These are phyloP conservation scores for Xylaria venustula DNA, from an alignment of 495 filamentous ascomycete species.

Conservation along the genomic window DNA sequence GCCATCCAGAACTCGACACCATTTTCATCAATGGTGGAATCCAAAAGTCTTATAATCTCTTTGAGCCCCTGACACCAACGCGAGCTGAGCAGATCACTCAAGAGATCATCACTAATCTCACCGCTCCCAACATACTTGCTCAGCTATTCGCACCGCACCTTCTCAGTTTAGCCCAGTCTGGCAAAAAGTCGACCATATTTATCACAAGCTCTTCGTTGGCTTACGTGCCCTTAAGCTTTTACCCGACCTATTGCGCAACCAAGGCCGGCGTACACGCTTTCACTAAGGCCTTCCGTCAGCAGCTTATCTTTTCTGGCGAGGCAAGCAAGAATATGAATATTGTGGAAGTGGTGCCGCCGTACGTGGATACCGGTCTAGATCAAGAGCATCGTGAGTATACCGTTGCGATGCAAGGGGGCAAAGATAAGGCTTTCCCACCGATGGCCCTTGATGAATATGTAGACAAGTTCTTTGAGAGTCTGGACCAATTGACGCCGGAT, in stretches of 20 bases:
- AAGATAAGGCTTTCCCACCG: slow-evolving; percentile 23
- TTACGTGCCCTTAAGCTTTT: slow-evolving; percentile 33
- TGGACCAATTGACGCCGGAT: slow-evolving; percentile 16
- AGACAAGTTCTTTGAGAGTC: slow-evolving; percentile 19
- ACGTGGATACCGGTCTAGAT: slow-evolving; percentile 40
- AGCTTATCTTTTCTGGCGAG: slow-evolving; percentile 23
- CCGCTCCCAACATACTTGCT: not conserved
- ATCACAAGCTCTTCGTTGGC: slow-evolving; percentile 33
- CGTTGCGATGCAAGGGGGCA: slow-evolving; percentile 23
- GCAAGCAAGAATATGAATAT: too few relatives aligned
- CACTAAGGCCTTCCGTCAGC: slow-evolving; percentile 27
- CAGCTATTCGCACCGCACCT: not conserved
- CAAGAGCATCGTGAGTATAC: slow-evolving; percentile 18
- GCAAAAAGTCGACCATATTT: slow-evolving; percentile 15
- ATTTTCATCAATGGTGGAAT: slow-evolving; percentile 36
- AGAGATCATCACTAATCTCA: not conserved
- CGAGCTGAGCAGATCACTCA: slow-evolving; percentile 1
- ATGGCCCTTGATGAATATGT: slow-evolving; percentile 30
- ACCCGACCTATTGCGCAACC: slow-evolving; percentile 35
- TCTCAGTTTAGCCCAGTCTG: slow-evolving; percentile 14
- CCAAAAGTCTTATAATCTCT: slow-evolving; percentile 23
- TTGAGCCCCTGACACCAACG: slow-evolving; percentile 21
- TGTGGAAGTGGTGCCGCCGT: too few relatives aligned
- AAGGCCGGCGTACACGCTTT: slow-evolving; percentile 38
- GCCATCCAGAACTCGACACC: slow-evolving; percentile 35